Evolutionary conservation across 208 protist species (phyloP), one percentile per base, ranked within the genome.

Genomic region (Trypanosoma cruzi): DNA sequence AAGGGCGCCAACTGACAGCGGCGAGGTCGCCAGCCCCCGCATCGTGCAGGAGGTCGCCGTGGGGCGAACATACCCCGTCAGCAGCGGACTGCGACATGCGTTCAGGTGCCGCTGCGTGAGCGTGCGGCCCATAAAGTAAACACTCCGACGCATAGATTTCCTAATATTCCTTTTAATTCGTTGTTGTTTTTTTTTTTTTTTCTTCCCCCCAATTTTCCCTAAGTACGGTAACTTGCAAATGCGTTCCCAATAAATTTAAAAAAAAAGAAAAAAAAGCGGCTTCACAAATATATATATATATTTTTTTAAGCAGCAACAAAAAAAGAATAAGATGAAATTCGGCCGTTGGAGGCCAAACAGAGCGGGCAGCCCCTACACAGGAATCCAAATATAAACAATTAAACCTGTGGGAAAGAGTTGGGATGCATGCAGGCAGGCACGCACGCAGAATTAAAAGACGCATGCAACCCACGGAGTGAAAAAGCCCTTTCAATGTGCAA

Each of bases 101-200:
- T 95, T 96, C 40, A 96, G 67, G 76, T 96, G 92, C 0, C 89
- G 89, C 80, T 71, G 82, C 18, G 89, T 94, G 62, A 91, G 86
- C 64, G 58, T 61, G 28, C 81, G 85, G 7, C 92, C 92, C 92
- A 96, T 96, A 68, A 93, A 96, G 48, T 90, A 91, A 6, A 90
- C 69, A 36, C 76, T 79, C 26, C 88, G 84, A 10, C 87, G 86
- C 91, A 96, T 96, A n/a, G 18, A 13, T 49, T 52, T 40, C 22
- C 28, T 26, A 34, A 57, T 36, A n/a, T n/a, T 34, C 28, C 14
- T 14, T 48, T 1, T 62, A 28, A 18, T 61, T 46, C 16, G 5
- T 2, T 55, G 26, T 31, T 58, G 4, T 32, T 58, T 28, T 58
- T 49, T 24, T 18, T 59, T 44, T 48, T 24, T 32, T 46, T 7